Evolutionary conservation across 345 rosid genomes (phyloP), one percentile per base, ranked within the genome.

Genomic region (Populus nigra): DNA sequence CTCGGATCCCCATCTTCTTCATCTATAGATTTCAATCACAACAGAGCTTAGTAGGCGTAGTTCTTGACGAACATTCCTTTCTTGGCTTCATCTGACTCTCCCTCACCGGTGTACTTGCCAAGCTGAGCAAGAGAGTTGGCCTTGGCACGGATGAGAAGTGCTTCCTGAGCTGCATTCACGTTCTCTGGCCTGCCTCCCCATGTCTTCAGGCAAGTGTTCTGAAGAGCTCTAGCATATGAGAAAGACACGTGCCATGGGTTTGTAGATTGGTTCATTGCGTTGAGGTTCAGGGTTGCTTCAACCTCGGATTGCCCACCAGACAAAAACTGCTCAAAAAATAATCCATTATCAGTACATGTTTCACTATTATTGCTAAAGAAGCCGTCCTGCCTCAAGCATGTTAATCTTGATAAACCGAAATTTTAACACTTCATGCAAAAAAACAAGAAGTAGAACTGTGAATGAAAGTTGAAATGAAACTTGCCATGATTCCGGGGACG

Each of bases 231-330:
- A 23, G 99, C 99, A 27, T 95, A 95, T 7, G 99, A 95, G 92
- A 95, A 95, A 7, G 99, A 93, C 83, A 95, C 97, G 27, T 93
- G 99, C 98, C 99, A 95, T 1, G 96, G 92, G 92, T 90, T 88
- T 5, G 97, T 86, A 72, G 84, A 79, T 73, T 95, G 99, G 90
- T 95, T 93, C 99, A 93, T 95, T 0, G 99, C 97, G 69, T 95
- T 95, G 81, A 95, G 86, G 91, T 95, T 95, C 78, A 93, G 81
- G 68, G 99, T 95, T 55, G 99, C 99, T 85, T 95, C 99, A 71
- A 93, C 91, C 85, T 95, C 99, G 17, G 99, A 95, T 87, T 95
- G 99, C 65, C 99, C 99, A 41, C 99, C 99, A 25, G 99, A 95
- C 91, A 95, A 86, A 85, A 95, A 95, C 99, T 95, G 97, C 82